Base-by-base conservation (phyloP, 1,284 basidiomycete genomes). In the Irpex rosettiformis region DNA sequence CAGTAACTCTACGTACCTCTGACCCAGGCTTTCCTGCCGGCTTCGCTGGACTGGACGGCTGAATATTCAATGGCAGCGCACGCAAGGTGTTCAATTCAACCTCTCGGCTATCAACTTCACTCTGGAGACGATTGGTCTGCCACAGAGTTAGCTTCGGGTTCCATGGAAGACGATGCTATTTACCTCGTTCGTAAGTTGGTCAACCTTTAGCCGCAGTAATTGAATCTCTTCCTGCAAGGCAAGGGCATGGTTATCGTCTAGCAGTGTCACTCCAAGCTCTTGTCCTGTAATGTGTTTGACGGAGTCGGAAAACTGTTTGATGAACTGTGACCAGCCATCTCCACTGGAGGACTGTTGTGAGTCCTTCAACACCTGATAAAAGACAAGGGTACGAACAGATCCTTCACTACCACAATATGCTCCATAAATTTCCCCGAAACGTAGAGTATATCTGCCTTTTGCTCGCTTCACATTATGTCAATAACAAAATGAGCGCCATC, bases 351-450 rank as follows among this genome's bases (percentile, higher is more conserved):
- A n/a, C n/a, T n/a, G n/a, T n/a, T n/a, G n/a, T n/a, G n/a, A 45
- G 8, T 25, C 56, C 6, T 21, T 57, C 4, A 62, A 10, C 21
- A 51, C 13, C 27, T 16, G 27, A 10, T 10, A 28, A 51, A 54
- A 2, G 58, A 30, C 56, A 43, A 28, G 37, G 21, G 18, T 48
- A 70, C 83, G 62, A 66, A 87, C 86, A 91, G 82, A 66, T 84
- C 81, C 60, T 84, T 82, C 2, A 89, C 72, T 59, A 78, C 68
- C 1, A 79, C 75, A 4, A 81, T 76, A 60, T 89, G 83, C 62
- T 88, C 84, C n/a, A 89, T 77, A 62, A 94, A 91, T 52, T 79
- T 82, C 56, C 86, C 83, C 25, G 91, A 64, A 29, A 92, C 75
- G 3, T 79, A 78, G 47, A 92, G 76, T 0, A 86, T 65, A 60